Percentiles rank a stretch among this genome's conserved stretches.
Evolutionary conservation across 1,139 yeast genomes (phyloP).

Genomic region (Candida neerlandica): DNA sequence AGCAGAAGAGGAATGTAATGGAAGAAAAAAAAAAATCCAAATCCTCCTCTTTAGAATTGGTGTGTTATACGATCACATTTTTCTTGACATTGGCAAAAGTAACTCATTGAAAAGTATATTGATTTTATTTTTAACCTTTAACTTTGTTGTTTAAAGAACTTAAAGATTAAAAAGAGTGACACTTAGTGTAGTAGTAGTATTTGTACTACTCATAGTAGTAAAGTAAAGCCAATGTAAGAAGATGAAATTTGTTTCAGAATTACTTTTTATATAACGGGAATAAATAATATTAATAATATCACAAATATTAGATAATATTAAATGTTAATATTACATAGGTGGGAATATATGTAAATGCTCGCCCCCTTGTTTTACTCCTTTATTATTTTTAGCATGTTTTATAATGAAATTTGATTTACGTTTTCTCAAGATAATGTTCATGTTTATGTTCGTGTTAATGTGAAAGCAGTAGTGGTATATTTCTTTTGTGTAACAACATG

Average conservation of each 20-base stretch:
- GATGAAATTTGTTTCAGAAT: conserved; percentile 1
- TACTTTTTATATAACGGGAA: not conserved
- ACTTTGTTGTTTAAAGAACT: too few relatives aligned
- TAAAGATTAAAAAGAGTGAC: too few relatives aligned
- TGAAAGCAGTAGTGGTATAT: not conserved
- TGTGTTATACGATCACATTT: too few relatives aligned
- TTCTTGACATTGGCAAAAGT: too few relatives aligned
- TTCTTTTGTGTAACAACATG: not conserved
- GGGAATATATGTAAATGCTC: too few relatives aligned
- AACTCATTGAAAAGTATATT: too few relatives aligned
- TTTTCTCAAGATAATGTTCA: not conserved
- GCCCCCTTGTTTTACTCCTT: not conserved
- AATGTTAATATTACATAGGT: too few relatives aligned
- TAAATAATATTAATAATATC: not conserved
- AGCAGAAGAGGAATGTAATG: too few relatives aligned
- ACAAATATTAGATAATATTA: too few relatives aligned
- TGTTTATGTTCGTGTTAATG: not conserved
- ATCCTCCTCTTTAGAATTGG: too few relatives aligned
- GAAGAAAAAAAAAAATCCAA: too few relatives aligned
- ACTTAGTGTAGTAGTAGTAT: not conserved
- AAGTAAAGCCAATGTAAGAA: not conserved
- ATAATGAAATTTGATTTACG: not conserved
- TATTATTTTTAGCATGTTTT: not conserved
- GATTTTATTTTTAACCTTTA: too few relatives aligned
- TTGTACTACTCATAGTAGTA: not conserved